These are phyloP conservation scores for Prorocentrum cordatum DNA, from an alignment of 169 alveolate species.

Conservation along the genomic window DNA sequence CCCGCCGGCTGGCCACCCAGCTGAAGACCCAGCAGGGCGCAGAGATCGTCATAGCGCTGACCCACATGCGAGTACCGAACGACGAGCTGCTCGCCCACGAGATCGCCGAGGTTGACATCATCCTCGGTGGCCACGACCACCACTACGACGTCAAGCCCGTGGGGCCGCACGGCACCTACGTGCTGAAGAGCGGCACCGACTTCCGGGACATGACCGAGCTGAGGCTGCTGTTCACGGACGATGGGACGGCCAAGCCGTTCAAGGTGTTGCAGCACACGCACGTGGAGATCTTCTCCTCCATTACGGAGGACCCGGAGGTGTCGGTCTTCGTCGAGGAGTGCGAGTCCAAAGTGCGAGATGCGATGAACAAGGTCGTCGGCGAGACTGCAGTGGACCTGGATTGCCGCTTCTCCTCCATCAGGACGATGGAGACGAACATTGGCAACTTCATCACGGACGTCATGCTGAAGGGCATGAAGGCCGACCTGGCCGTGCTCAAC, in stretches of 20 bases:
- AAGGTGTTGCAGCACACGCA: neutral
- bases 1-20: conserved; percentile 49
- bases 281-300: neutral
- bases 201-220: conserved; percentile 6
- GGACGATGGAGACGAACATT: conserved; percentile 59
- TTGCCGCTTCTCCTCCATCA: conserved; percentile 31
- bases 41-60: conserved; percentile 85
- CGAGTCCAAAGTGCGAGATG: conserved; percentile 28
- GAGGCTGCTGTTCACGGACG: no score
- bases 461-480: conserved; percentile 45
- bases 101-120: conserved; percentile 51
- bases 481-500: conserved; percentile 42
- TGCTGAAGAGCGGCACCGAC: conserved; percentile 53
- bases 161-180: conserved; percentile 23
- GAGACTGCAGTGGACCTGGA: conserved; percentile 41
- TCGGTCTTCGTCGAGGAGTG: conserved; percentile 45
- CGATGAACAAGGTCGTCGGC: neutral
- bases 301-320: conserved; percentile 18
- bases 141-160: conserved; percentile 55
- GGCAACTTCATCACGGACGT: conserved; percentile 58
- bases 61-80: conserved; percentile 87
- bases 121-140: conserved; percentile 51
- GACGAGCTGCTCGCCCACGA: conserved; percentile 71
- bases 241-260: no score
- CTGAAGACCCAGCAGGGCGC: conserved; percentile 75